A percentile compares a stretch with the other conserved stretches of the same genome.
phyloP scores from a whole-genome alignment of 2,329 filamentous ascomycete species.

The Clarireedia hainanense region DNA sequence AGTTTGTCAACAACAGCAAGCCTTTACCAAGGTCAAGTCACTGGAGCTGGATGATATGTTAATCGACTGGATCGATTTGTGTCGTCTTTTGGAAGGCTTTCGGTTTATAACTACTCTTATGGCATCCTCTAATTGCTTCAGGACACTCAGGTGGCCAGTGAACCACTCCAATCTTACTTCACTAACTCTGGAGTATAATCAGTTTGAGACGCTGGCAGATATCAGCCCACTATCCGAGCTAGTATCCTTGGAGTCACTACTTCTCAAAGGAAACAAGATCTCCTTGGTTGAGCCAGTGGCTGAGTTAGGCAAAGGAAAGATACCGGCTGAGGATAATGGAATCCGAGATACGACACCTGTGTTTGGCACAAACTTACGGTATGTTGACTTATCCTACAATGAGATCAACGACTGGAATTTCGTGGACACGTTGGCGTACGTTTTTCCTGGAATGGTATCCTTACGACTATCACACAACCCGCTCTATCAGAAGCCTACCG shows the following conservation, averaged over 20 bases:
- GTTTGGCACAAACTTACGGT: slow-evolving; percentile 30
- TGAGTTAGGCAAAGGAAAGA: background rate
- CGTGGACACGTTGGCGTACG: slow-evolving; percentile 56
- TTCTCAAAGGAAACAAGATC: slow-evolving; percentile 76
- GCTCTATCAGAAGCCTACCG: slow-evolving; percentile 49
- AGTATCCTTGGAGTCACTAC: slow-evolving; percentile 46
- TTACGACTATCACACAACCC: slow-evolving; percentile 84
- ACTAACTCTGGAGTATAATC: slow-evolving; percentile 66
- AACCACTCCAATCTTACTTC: slow-evolving; percentile 40
- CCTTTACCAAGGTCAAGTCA: slow-evolving; percentile 46
- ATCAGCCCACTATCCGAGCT: slow-evolving; percentile 46
- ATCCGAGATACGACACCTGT: background rate
- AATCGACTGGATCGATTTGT: slow-evolving; percentile 57
- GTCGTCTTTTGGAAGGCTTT: slow-evolving; percentile 46
- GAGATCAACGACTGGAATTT: slow-evolving; percentile 62
- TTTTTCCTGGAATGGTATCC: slow-evolving; percentile 66
- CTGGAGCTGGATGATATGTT: slow-evolving; percentile 61
- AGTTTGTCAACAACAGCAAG: slow-evolving; percentile 10
- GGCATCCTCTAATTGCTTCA: slow-evolving; percentile 51
- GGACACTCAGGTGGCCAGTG: slow-evolving; percentile 37
- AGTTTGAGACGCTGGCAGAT: slow-evolving; percentile 52
- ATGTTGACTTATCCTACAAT: slow-evolving; percentile 70
- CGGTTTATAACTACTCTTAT: slow-evolving; percentile 42
- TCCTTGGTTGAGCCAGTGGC: slow-evolving; percentile 41
- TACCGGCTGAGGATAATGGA: background rate